These are phyloP conservation scores for Leersia perrieri DNA, from an alignment of 176 grass and related monocot species.

Conservation along the genomic window DNA sequence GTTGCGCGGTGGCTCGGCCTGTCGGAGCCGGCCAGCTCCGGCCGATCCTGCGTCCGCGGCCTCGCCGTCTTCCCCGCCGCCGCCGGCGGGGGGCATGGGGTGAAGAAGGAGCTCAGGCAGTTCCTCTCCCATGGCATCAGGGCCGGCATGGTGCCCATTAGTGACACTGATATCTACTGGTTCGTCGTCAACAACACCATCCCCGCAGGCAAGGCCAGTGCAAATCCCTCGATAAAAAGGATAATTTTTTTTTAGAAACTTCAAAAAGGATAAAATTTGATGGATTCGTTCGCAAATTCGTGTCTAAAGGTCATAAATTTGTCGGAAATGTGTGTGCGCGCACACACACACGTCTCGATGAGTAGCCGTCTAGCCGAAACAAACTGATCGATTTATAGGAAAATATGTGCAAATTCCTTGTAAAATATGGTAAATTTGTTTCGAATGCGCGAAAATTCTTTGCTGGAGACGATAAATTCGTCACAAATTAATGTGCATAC, in stretches of 20 bases:
- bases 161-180: slow-evolving; percentile 45
- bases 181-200: slow-evolving; percentile 48
- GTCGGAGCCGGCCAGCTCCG: slow-evolving; percentile 35
- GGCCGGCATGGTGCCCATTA: slow-evolving; percentile 52
- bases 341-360: too few relatives aligned
- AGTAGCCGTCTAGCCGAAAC: too few relatives aligned
- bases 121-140: slow-evolving; percentile 44
- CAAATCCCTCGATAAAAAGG: too few relatives aligned
- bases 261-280: too few relatives aligned
- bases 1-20: slow-evolving; percentile 62
- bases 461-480: neutral
- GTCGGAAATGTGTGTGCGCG: too few relatives aligned
- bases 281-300: too few relatives aligned
- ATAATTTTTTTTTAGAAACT: too few relatives aligned
- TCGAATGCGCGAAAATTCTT: too few relatives aligned
- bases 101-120: slow-evolving; percentile 45
- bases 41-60: slow-evolving; percentile 43
- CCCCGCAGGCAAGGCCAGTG: slow-evolving; percentile 26
- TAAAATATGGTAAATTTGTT: too few relatives aligned
- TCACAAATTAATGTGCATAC: neutral
- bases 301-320: too few relatives aligned
- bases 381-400: too few relatives aligned
- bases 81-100: slow-evolving; percentile 39
- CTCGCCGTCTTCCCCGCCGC: slow-evolving; percentile 45
- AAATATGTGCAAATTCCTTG: too few relatives aligned